A percentile compares a stretch with the other conserved stretches of the same genome.
Conservation (phyloP, 331 rosid genomes). For the Telfairia occidentalis region DNA sequence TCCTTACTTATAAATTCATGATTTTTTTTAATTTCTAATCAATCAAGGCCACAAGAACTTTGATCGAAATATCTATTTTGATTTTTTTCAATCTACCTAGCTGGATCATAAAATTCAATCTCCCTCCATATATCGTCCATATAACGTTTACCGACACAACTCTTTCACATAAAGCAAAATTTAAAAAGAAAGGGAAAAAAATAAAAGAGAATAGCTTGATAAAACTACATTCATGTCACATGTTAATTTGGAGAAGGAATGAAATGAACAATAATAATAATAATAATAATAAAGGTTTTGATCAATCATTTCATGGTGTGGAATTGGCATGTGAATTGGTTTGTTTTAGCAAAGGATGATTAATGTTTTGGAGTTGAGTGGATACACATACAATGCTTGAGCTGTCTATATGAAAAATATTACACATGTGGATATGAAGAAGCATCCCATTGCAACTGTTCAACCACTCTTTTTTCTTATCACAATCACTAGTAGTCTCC, state of each 20-base stretch:
- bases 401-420: neutral
- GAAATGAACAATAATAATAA: no score
- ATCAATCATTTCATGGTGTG: neutral
- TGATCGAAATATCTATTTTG: neutral
- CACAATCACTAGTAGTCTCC: constrained; percentile 3
- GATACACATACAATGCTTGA: neutral
- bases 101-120: neutral
- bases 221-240: neutral
- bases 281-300: neutral
- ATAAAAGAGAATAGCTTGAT: no score
- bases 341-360: neutral
- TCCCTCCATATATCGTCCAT: neutral
- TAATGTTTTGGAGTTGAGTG: neutral
- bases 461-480: neutral
- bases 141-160: neutral
- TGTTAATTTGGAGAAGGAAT: neutral
- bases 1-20: neutral
- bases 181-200: neutral
- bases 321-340: constrained; percentile 7
- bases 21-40: neutral
- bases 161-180: neutral
- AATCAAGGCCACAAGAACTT: neutral
- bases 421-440: constrained; percentile 6
- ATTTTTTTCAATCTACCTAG: neutral
- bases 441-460: neutral